These are phyloP conservation scores for Ophiognomonia clavigignenti-juglandacearum DNA, from an alignment of 2,329 filamentous ascomycete species.

Conservation along the genomic window DNA sequence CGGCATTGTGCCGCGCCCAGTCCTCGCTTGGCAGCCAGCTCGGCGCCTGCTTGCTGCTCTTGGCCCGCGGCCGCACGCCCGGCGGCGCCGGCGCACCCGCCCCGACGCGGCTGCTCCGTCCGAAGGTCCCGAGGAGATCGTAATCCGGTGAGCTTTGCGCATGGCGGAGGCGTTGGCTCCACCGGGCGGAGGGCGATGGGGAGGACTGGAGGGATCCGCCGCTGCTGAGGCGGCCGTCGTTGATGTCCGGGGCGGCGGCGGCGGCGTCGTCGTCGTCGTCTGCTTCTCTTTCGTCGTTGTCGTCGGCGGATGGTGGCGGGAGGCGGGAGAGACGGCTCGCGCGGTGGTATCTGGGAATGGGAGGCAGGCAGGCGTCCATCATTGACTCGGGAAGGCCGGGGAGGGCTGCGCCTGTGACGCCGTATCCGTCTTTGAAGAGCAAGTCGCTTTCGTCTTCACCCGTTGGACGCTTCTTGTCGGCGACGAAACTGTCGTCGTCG, in stretches of 20 bases:
- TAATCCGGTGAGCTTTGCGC: not conserved
- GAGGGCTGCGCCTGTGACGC: conserved; percentile 27
- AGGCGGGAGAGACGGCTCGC: not conserved
- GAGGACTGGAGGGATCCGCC: not conserved
- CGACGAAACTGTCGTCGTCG: conserved; percentile 31
- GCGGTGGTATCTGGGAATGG: conserved; percentile 1
- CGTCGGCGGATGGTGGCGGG: not conserved
- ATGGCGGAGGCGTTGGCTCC: not conserved
- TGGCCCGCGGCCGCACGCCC: not conserved
- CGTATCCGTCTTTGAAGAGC: conserved; percentile 32
- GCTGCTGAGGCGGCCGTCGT: not conserved
- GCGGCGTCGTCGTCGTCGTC: not conserved
- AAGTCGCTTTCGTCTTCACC: conserved; percentile 32
- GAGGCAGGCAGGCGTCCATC: not conserved
- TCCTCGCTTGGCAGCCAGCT: not conserved
- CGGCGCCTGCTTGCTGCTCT: not conserved
- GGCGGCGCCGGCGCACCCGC: too few species aligned
- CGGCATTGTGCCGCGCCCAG: not conserved
- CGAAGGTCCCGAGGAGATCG: conserved; percentile 1
- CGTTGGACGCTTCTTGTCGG: conserved; percentile 15
- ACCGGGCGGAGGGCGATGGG: too few species aligned
- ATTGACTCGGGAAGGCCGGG: conserved; percentile 28
- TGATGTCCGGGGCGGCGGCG: conserved; percentile 1
- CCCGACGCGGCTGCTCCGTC: not conserved
- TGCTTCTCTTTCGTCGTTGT: not conserved